A percentile compares a stretch with the other conserved stretches of the same genome.
phyloP scores from a whole-genome alignment of 2,329 filamentous ascomycete species.

The Phialophora expanda region DNA sequence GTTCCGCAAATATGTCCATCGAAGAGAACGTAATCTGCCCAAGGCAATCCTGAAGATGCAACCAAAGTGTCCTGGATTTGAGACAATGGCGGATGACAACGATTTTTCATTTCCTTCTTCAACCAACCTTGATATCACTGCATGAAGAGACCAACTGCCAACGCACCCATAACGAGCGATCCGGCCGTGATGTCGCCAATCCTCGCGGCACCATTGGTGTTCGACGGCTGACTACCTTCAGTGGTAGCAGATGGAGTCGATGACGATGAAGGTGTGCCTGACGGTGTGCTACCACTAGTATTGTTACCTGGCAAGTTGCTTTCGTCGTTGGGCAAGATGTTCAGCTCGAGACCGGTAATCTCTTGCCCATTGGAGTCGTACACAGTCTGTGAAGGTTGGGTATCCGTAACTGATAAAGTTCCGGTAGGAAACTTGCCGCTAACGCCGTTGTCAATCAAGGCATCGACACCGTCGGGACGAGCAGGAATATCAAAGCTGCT shows the following conservation, averaged over 20 bases:
- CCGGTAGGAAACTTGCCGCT: slow-evolving; percentile 63
- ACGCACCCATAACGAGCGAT: slow-evolving; percentile 27
- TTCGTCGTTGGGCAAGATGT: slow-evolving; percentile 55
- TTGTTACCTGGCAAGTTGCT: slow-evolving; percentile 62
- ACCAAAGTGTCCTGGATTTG: slow-evolving; percentile 16
- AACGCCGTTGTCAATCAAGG: slow-evolving; percentile 79
- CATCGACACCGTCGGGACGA: slow-evolving; percentile 69
- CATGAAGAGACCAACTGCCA: slow-evolving; percentile 29
- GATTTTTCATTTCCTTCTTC: background rate
- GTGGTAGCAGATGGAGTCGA: slow-evolving; percentile 18
- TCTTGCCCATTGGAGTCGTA: slow-evolving; percentile 60
- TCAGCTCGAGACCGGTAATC: slow-evolving; percentile 68
- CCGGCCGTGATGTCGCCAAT: slow-evolving; percentile 26
- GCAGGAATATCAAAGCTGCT: slow-evolving; percentile 78
- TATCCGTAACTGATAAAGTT: slow-evolving; percentile 65
- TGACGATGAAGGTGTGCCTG: slow-evolving; percentile 32
- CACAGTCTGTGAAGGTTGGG: slow-evolving; percentile 63
- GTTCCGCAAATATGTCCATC: slow-evolving; percentile 33
- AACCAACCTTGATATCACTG: slow-evolving; percentile 16
- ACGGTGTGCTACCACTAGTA: slow-evolving; percentile 42
- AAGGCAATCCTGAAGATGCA: slow-evolving; percentile 17
- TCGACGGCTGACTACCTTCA: slow-evolving; percentile 25
- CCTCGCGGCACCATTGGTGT: slow-evolving; percentile 32
- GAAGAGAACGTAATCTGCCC: slow-evolving; percentile 33
- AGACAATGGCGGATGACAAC: slow-evolving; percentile 9